Conservation (phyloP, 2,329 filamentous ascomycete species). For the Lachnellula hyalina region DNA sequence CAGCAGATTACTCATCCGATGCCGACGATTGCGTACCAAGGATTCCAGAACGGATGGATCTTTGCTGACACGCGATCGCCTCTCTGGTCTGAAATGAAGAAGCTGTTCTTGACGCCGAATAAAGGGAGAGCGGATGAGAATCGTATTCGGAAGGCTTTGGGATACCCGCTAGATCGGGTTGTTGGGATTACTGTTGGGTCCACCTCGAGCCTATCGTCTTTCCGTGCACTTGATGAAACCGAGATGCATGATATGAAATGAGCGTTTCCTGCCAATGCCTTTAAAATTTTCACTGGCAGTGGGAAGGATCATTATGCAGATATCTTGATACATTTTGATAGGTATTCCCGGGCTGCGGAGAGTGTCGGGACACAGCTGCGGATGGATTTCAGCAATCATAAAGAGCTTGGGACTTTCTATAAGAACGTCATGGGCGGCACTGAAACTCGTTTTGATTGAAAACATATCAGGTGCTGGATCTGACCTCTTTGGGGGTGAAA, state of each 20-base stretch:
- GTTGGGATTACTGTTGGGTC: neutral
- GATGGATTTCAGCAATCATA: neutral
- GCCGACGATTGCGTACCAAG: neutral
- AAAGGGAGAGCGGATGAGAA: neutral
- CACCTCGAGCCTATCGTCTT: neutral
- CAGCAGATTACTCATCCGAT: conserved; percentile 2
- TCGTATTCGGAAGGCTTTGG: neutral
- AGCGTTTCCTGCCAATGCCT: neutral
- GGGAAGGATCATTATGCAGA: neutral
- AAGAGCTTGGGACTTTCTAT: neutral
- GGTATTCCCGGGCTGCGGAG: neutral
- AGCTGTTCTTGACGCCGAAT: neutral
- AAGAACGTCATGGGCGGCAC: no score
- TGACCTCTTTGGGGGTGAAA: no score
- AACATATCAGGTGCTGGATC: no score
- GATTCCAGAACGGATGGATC: conserved; percentile 2
- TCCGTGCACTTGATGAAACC: neutral
- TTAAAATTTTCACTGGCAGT: neutral
- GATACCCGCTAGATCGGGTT: neutral
- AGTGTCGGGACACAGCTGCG: neutral
- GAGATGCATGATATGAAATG: neutral
- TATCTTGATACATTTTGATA: neutral
- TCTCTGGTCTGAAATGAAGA: neutral
- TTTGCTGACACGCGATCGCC: conserved; percentile 2
- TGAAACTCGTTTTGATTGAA: no score